Evolutionary conservation across 1,284 basidiomycete species (phyloP), one percentile per base, ranked within the genome.

Genomic region (Cutaneotrichosporon dermatis): DNA sequence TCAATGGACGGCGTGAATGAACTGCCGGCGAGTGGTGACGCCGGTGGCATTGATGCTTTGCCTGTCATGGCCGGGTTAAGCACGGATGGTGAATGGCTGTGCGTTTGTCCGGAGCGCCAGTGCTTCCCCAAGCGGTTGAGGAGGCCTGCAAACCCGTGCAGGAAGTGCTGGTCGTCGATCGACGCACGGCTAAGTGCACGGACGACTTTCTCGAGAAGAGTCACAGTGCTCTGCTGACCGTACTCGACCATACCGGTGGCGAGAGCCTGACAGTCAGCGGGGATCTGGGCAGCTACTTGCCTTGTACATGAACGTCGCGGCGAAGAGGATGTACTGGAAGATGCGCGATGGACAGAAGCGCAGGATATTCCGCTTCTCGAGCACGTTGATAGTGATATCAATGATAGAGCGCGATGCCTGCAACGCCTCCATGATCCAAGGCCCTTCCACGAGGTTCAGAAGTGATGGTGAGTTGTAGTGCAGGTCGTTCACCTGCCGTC

Each of bases 301-400:
- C 51, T 62, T 62, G 61, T 62, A 62, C 6, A 62, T 51, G 55
- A 62, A 62, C 6, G 61, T 62, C 7, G 58, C 57, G 8, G 61
- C 61, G 13, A 62, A 62, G 5, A 62, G 57, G 39, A 57, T 57
- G 43, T 59, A 62, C 39, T 62, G 61, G 43, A 59, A 59, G 33
- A 59, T 59, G 2, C 61, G 49, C 0, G 55, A 54, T 6, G 61
- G 61, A 51, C 57, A 59, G 43, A 51, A 45, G 1, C 58, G 46
- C 9, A 62, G 51, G 4, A 59, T 59, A 41, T 45, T 34, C n/a
- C 53, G 41, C 5, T 51, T 40, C 37, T 62, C 57, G 10, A 62
- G 58, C 33, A 62, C 48, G 25, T 49, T 57, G 34, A 62, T 43
- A 5, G 61, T 46, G 12, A 57, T 43, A 8, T 62, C 58, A 33